These are phyloP conservation scores for Talaromyces piceae DNA, from an alignment of 2,329 filamentous ascomycete genomes.

Conservation along the genomic window DNA sequence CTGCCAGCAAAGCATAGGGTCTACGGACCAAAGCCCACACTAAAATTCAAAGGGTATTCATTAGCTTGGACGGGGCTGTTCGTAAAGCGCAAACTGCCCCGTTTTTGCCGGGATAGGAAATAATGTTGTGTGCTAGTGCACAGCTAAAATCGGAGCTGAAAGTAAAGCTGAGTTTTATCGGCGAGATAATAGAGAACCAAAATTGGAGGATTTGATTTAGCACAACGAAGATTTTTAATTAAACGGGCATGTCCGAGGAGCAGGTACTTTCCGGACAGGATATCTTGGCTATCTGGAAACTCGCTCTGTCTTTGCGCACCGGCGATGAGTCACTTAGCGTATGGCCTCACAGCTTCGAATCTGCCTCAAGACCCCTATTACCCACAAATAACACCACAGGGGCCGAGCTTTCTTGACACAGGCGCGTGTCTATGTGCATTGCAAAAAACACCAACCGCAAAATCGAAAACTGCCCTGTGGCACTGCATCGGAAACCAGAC, in stretches of 20 bases:
- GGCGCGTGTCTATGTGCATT: slow-evolving; percentile 4
- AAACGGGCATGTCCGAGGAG: neutral
- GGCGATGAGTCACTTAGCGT: neutral
- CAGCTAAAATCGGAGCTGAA: neutral
- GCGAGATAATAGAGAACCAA: too few relatives aligned
- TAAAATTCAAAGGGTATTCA: too few relatives aligned
- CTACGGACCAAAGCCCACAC: too few relatives aligned
- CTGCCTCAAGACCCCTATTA: slow-evolving; percentile 6
- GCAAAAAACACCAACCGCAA: neutral
- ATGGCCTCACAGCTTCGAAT: neutral
- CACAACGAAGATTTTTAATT: neutral
- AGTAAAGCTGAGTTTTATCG: neutral
- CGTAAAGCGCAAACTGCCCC: too few relatives aligned
- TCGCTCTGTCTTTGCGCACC: neutral
- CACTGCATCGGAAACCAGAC: slow-evolving; percentile 8
- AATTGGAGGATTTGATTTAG: too few relatives aligned
- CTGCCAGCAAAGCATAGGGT: too few relatives aligned
- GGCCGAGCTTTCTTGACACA: slow-evolving; percentile 4
- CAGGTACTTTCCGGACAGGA: neutral
- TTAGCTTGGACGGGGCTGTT: too few relatives aligned
- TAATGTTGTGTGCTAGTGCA: neutral
- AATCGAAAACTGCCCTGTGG: slow-evolving; percentile 2
- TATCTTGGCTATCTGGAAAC: too few relatives aligned
- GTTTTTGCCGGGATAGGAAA: neutral
- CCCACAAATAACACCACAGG: slow-evolving; percentile 1